Evolutionary conservation across 2,329 filamentous ascomycete species (phyloP).

Genomic region (Monilinia polystroma): DNA sequence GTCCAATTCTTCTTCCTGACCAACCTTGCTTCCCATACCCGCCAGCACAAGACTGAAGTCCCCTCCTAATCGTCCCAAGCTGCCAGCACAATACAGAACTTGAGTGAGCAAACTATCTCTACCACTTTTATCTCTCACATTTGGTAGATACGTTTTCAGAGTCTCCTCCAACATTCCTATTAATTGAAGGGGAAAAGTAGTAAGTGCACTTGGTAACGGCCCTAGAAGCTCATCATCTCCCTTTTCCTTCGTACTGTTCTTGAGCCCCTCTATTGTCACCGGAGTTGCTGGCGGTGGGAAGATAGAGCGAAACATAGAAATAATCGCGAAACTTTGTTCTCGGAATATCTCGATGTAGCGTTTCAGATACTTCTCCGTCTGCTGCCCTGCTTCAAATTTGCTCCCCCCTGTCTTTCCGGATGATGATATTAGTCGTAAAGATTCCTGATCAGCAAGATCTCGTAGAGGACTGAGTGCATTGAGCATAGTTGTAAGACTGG

Average conservation of each 20-base stretch:
- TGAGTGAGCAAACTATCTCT: slow-evolving; percentile 89
- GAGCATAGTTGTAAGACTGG: slow-evolving; percentile 75
- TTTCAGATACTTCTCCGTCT: slow-evolving; percentile 92
- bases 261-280: slow-evolving; percentile 28
- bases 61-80: slow-evolving; percentile 82
- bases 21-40: slow-evolving; percentile 44
- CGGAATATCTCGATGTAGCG: slow-evolving; percentile 96
- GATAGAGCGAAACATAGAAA: slow-evolving; percentile 91
- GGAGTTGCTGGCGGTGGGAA: slow-evolving; percentile 56
- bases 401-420: slow-evolving; percentile 29
- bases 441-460: slow-evolving; percentile 88
- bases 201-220: slow-evolving; percentile 70
- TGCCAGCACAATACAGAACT: slow-evolving; percentile 89
- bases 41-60: slow-evolving; percentile 91
- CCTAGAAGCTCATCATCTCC: slow-evolving; percentile 47
- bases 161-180: slow-evolving; percentile 79
- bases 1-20: slow-evolving; percentile 39
- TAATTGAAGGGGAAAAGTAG: slow-evolving; percentile 82
- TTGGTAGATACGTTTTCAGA: slow-evolving; percentile 72
- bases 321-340: slow-evolving; percentile 93
- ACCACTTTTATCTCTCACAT: slow-evolving; percentile 74
- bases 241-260: slow-evolving; percentile 25
- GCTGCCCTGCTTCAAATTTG: slow-evolving; percentile 71
- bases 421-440: slow-evolving; percentile 44
- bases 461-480: slow-evolving; percentile 81